A percentile compares a stretch with the other conserved stretches of the same genome.
phyloP scores from a whole-genome alignment of 371 early-diverging fungal species.

The Mortierella sp. region DNA sequence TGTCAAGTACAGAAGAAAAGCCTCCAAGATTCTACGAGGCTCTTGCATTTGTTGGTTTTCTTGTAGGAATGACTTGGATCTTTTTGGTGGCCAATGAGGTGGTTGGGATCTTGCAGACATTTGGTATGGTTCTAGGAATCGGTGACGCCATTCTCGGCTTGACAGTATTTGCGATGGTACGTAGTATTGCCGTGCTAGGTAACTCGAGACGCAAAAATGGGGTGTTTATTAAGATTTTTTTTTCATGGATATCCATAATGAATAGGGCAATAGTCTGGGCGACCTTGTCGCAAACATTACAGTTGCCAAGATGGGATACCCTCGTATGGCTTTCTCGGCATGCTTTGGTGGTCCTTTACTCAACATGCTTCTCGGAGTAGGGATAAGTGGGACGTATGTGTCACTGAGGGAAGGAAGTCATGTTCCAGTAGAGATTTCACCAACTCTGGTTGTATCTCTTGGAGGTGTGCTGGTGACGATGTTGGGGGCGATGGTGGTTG shows the following conservation, averaged over 20 bases:
- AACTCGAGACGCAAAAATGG: not conserved
- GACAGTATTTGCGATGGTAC: constrained; percentile 86
- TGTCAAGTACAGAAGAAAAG: constrained; percentile 40
- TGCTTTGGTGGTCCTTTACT: constrained; percentile 91
- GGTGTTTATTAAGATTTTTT: not conserved
- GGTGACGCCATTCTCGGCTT: constrained; percentile 87
- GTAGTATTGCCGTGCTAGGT: not conserved
- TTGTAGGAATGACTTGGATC: constrained; percentile 82
- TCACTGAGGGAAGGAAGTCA: constrained; percentile 61
- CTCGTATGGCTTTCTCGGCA: constrained; percentile 89
- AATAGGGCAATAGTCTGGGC: constrained; percentile 87
- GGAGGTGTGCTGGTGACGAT: constrained; percentile 64
- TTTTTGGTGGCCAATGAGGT: constrained; percentile 88
- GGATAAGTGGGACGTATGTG: constrained; percentile 74
- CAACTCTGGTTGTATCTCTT: constrained; percentile 67
- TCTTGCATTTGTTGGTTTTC: constrained; percentile 79
- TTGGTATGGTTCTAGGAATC: constrained; percentile 81
- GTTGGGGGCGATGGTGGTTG: constrained; percentile 59
- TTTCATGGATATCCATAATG: not conserved
- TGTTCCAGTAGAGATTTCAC: constrained; percentile 64
- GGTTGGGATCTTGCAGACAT: constrained; percentile 80
- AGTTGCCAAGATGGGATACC: constrained; percentile 86
- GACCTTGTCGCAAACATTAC: constrained; percentile 89
- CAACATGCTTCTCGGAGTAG: constrained; percentile 82
- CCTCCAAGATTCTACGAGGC: constrained; percentile 49